These are phyloP conservation scores for Entophlyctis luteolus DNA, from an alignment of 192 early-diverging fungal species.

Conservation along the genomic window DNA sequence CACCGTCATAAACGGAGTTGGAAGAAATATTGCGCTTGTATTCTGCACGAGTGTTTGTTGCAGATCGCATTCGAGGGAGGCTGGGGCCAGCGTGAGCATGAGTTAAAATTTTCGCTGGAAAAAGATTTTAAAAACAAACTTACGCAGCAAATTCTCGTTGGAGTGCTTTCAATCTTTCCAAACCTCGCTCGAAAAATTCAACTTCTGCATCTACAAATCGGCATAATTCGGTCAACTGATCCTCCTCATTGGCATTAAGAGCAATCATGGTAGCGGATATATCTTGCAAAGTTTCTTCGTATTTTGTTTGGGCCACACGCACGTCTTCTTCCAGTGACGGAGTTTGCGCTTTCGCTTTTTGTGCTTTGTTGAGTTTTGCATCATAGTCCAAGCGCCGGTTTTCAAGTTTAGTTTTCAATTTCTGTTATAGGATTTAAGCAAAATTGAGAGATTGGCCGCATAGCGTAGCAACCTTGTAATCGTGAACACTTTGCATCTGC, in stretches of 20 bases:
- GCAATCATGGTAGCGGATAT: slow-evolving; percentile 72
- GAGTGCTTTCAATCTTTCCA: slow-evolving; percentile 23
- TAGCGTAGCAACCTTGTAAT: slow-evolving; percentile 51
- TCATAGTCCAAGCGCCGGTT: slow-evolving; percentile 89
- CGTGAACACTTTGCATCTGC: slow-evolving; percentile 44
- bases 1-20: background rate
- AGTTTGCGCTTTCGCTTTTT: slow-evolving; percentile 87
- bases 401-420: slow-evolving; percentile 80
- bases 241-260: slow-evolving; percentile 75
- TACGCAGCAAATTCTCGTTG: slow-evolving; percentile 32
- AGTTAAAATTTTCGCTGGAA: no score
- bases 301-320: slow-evolving; percentile 72
- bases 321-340: slow-evolving; percentile 88
- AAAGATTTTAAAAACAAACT: slow-evolving; percentile 6
- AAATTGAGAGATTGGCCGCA: background rate
- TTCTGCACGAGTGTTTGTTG: background rate
- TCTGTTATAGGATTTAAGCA: slow-evolving; percentile 17
- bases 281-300: slow-evolving; percentile 32
- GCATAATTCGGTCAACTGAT: slow-evolving; percentile 49
- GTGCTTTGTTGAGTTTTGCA: slow-evolving; percentile 80
- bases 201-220: slow-evolving; percentile 45
- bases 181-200: slow-evolving; percentile 30
- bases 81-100: background rate
- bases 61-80: background rate
- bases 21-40: slow-evolving; percentile 16